phyloP scores from a whole-genome alignment of 352 stramenopile genomes.

The Globisporangium iwayamae region DNA sequence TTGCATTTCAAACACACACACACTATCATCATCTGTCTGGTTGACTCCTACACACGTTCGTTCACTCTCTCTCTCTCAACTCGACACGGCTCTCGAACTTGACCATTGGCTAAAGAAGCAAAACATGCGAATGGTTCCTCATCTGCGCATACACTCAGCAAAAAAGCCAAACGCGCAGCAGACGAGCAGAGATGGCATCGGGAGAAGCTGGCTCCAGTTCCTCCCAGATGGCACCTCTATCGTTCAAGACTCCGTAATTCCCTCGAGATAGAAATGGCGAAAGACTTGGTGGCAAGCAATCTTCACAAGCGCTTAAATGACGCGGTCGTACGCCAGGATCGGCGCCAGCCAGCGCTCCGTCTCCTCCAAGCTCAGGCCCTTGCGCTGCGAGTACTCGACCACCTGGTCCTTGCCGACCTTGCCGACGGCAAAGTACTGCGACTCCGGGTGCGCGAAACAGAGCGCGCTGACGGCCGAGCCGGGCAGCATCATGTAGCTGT shows the following conservation, averaged over 20 bases:
- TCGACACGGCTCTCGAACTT: constrained; percentile 5
- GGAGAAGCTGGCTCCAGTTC: not conserved
- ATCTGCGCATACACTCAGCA: not conserved
- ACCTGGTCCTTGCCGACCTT: constrained; percentile 97
- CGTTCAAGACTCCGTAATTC: constrained; percentile 8
- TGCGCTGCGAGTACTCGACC: constrained; percentile 90
- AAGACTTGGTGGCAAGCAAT: not conserved
- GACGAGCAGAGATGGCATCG: constrained; percentile 17
- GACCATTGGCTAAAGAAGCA: constrained; percentile 21
- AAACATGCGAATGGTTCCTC: constrained; percentile 21
- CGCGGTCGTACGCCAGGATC: constrained; percentile 94
- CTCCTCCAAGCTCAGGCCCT: constrained; percentile 85
- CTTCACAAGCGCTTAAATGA: constrained; percentile 15
- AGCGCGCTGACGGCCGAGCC: constrained; percentile 92
- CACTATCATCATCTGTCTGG: not conserved
- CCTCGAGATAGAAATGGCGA: constrained; percentile 59
- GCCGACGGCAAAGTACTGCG: constrained; percentile 96
- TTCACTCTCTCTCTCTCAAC: not conserved
- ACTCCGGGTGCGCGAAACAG: constrained; percentile 95
- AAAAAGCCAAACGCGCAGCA: not conserved
- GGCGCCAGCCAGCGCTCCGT: constrained; percentile 94
- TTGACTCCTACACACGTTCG: not conserved
- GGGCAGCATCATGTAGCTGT: constrained; percentile 96
- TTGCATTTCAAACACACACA: not conserved
- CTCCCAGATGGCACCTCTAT: constrained; percentile 15